Base-by-base conservation (phyloP, 768 basidiomycete species). In the Tricholoma saponaceum region DNA sequence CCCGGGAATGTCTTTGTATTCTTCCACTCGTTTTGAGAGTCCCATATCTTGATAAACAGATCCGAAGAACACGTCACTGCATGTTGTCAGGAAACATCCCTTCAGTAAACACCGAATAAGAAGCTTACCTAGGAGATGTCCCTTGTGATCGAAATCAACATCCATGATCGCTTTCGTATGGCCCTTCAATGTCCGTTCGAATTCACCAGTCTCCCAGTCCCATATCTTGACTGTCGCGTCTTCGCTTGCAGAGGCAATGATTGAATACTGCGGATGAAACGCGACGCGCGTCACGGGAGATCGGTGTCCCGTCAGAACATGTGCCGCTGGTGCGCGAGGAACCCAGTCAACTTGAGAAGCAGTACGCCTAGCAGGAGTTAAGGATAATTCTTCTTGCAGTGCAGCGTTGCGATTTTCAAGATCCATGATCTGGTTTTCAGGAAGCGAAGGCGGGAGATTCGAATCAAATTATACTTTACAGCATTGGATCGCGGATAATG, bases 141-240 rank as follows among this genome's bases (percentile, higher is more conserved):
- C 94, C 74, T 90, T 92, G 59, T 85, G 83, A 71, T 95, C 92
- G 67, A 89, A 96, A 69, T 94, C 90, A 55, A 90, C 84, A 72
- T 95, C 94, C 69, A 84, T 84, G 26, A 95, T 87, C 18, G 87
- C 84, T 69, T 90, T 92, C 32, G 94, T 95, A 75, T 96, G 94
- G 6, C 93, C 91, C 72, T 95, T 95, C 58, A 95, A 72, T 9
- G 94, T 95, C 62, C 92, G 75, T 71, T 96, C 94, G 69, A 94
- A 90, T 64, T 95, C 93, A 41, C 94, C 94, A 28, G 90, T 89
- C 70, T 96, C 94, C 93, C 93, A 96, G 65, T 96, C 94, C 93
- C 94, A 95, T 49, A 95, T 86, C 77, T 95, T 95, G 63, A 95
- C 81, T 1, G 86, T 94, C 52, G 91, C 81, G 67, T 96, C 94